A percentile compares a stretch with the other conserved stretches of the same genome.
Conservation (phyloP, 331 rosid species). For the Arachis monticola region DNA sequence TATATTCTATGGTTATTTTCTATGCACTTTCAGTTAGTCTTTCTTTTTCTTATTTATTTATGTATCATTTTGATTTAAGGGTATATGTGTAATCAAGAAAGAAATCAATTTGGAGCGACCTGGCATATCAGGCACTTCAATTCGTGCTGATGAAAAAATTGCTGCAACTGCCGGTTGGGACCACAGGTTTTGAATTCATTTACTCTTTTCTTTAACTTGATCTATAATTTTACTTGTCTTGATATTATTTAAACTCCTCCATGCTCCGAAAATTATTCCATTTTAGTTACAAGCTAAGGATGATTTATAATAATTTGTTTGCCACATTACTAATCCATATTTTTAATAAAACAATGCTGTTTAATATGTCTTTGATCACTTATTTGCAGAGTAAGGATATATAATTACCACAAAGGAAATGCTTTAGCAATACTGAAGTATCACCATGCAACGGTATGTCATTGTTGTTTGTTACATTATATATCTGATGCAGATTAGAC, state of each 20-base stretch:
- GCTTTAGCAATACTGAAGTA: conserved; percentile 86
- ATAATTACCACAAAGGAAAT: conserved; percentile 81
- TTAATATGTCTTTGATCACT: conserved; percentile 23
- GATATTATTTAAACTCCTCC: background rate
- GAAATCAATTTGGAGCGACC: conserved; percentile 85
- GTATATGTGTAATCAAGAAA: conserved; percentile 71
- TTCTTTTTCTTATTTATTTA: conserved; percentile 26
- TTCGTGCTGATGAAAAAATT: conserved; percentile 79
- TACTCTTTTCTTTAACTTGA: background rate
- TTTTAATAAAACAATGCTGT: conserved; percentile 12
- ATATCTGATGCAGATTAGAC: conserved; percentile 6
- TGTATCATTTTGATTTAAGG: conserved; percentile 49
- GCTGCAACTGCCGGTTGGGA: conserved; percentile 99
- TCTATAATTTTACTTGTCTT: conserved; percentile 11
- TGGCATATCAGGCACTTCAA: conserved; percentile 77
- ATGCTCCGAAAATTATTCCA: conserved; percentile 1
- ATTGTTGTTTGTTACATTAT: conserved; percentile 16
- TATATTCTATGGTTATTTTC: conserved; percentile 17
- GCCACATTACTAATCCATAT: conserved; percentile 1
- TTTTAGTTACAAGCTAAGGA: background rate
- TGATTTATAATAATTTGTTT: conserved; percentile 18
- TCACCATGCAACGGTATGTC: conserved; percentile 79
- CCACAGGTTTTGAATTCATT: conserved; percentile 66
- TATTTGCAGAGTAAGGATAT: conserved; percentile 76
- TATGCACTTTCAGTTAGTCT: background rate